Evolutionary conservation across 106 monocot genomes (phyloP).

Genomic region (Allium fistulosum): DNA sequence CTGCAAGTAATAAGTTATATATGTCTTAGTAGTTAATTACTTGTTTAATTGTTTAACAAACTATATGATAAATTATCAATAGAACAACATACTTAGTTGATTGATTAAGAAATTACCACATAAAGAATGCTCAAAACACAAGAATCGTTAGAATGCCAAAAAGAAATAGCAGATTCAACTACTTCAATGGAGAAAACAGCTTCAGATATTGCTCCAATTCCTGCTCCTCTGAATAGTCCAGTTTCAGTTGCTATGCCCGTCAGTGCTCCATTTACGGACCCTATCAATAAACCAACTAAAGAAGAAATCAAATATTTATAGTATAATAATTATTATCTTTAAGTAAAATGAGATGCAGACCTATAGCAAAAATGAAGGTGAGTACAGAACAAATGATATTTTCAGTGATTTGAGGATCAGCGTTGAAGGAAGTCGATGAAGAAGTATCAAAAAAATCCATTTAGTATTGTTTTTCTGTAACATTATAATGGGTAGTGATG

Average conservation of each 20-base stretch:
- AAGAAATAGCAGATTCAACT: conserved; percentile 30
- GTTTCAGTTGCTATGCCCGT: conserved; percentile 31
- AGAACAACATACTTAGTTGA: too few species aligned
- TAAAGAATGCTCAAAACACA: conserved; percentile 24
- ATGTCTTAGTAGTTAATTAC: too few species aligned
- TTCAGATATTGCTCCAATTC: conserved; percentile 46
- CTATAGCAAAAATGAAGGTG: conserved; percentile 43
- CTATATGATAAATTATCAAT: too few species aligned
- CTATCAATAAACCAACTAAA: conserved; percentile 26
- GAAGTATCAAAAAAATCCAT: too few species aligned
- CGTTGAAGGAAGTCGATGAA: too few species aligned
- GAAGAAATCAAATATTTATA: not conserved
- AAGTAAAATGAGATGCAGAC: conserved; percentile 13
- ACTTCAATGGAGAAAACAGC: conserved; percentile 46
- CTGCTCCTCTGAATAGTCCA: conserved; percentile 31
- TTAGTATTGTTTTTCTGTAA: too few species aligned
- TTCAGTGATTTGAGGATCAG: conserved; percentile 8
- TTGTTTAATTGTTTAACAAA: too few species aligned
- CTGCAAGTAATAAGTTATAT: conserved; percentile 11
- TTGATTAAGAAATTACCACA: conserved; percentile 14
- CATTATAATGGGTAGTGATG: too few species aligned
- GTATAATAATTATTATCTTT: not conserved
- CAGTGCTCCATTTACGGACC: conserved; percentile 33
- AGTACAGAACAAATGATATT: conserved; percentile 23
- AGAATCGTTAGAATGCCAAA: conserved; percentile 31